Conservation (phyloP, 2,329 filamentous ascomycete genomes). For the Penicillium sp. region DNA sequence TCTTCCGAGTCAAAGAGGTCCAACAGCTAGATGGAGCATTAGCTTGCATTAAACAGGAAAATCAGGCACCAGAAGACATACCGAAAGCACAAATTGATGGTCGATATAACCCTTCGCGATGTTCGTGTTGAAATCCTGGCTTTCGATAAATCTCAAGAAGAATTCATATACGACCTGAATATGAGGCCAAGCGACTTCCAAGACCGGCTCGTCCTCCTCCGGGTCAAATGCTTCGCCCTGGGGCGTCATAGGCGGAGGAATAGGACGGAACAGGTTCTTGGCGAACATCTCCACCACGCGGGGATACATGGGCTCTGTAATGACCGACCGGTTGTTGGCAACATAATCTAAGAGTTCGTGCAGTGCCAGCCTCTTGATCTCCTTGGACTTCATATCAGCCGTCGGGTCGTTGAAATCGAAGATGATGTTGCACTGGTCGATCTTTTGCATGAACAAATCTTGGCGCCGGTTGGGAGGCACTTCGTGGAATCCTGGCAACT, state of each 20-base stretch:
- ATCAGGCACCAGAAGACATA: conserved; percentile 30
- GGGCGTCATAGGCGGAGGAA: conserved; percentile 94
- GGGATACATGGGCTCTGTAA: conserved; percentile 98
- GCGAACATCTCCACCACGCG: conserved; percentile 98
- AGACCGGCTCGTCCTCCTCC: conserved; percentile 94
- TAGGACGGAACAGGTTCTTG: conserved; percentile 96
- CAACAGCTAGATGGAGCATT: conserved; percentile 60
- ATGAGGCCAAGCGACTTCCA: conserved; percentile 98
- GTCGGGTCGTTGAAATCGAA: conserved; percentile 99
- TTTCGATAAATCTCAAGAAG: conserved; percentile 97
- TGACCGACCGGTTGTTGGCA: conserved; percentile 96
- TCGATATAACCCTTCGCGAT: conserved; percentile 99
- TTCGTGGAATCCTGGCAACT: conserved; percentile 95
- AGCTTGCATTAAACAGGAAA: background rate
- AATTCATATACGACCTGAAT: conserved; percentile 99
- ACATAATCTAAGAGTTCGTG: conserved; percentile 98
- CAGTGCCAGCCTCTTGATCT: conserved; percentile 94
- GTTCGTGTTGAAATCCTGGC: conserved; percentile 99
- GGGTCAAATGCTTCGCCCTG: conserved; percentile 98
- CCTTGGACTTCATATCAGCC: conserved; percentile 98
- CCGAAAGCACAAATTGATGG: conserved; percentile 89
- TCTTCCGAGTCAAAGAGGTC: conserved; percentile 98
- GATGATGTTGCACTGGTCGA: conserved; percentile 99
- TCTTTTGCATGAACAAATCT: conserved; percentile 99
- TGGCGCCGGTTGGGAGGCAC: conserved; percentile 91